Conservation (phyloP, 768 basidiomycete species). For the Crepidotus variabilis region DNA sequence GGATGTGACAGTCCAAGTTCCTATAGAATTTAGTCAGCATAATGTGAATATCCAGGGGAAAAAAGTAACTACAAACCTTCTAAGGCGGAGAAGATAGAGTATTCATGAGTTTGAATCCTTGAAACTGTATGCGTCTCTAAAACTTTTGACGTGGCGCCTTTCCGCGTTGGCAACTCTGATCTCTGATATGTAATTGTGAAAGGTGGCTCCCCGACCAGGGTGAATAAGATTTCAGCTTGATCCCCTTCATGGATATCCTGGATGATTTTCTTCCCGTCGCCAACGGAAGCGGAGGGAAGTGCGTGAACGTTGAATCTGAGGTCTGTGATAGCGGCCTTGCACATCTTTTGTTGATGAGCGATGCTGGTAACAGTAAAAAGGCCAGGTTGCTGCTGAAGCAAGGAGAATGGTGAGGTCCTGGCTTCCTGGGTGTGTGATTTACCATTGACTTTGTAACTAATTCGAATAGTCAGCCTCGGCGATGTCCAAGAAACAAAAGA, state of each 20-base stretch:
- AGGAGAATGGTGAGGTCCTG: conserved; percentile 79
- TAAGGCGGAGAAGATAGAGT: conserved; percentile 87
- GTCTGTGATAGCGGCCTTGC: conserved; percentile 78
- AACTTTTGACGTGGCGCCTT: conserved; percentile 73
- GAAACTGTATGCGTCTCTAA: conserved; percentile 91
- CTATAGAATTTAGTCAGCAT: conserved; percentile 30
- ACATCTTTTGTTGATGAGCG: conserved; percentile 90
- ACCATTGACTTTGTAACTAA: conserved; percentile 78
- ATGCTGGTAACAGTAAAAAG: conserved; percentile 85
- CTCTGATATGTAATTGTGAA: conserved; percentile 96
- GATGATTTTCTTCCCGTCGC: conserved; percentile 68
- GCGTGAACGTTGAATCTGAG: conserved; percentile 72
- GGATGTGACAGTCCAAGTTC: conserved; percentile 90
- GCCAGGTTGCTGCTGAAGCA: conserved; percentile 78
- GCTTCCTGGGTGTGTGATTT: conserved; percentile 71
- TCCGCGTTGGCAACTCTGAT: conserved; percentile 64
- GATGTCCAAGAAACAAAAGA: neutral
- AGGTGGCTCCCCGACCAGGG: conserved; percentile 86
- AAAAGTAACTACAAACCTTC: conserved; percentile 56
- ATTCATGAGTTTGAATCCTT: conserved; percentile 66
- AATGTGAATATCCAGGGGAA: neutral
- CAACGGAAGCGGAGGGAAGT: conserved; percentile 85
- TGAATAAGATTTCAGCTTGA: conserved; percentile 92
- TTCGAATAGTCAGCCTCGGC: neutral
- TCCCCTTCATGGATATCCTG: conserved; percentile 80